A percentile compares a stretch with the other conserved stretches of the same genome.
These are phyloP conservation scores for Trichoderma polysporum DNA, from an alignment of 2,329 filamentous ascomycete genomes.

Conservation along the genomic window DNA sequence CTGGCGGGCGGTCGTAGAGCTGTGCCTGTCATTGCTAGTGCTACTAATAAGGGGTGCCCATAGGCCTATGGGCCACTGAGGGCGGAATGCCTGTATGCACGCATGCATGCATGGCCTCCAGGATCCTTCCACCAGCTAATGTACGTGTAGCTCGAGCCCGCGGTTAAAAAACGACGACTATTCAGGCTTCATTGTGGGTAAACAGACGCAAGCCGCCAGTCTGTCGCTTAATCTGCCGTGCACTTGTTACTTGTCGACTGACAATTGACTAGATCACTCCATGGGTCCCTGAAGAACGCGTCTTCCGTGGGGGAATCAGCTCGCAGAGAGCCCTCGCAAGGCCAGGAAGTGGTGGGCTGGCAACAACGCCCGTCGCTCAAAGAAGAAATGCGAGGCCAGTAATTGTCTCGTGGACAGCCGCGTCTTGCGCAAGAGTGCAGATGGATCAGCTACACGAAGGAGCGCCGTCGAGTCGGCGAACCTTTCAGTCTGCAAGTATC, in stretches of 20 bases:
- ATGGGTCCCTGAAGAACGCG: neutral
- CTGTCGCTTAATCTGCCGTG: slow-evolving; percentile 18
- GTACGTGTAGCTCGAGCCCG: slow-evolving; percentile 13
- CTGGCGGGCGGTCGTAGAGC: neutral
- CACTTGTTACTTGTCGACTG: neutral
- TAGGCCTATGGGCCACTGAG: neutral
- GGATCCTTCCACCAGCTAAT: slow-evolving; percentile 15
- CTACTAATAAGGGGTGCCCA: neutral
- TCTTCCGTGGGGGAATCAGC: slow-evolving; percentile 1
- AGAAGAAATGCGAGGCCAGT: slow-evolving; percentile 5
- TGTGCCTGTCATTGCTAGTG: neutral
- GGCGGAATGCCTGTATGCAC: neutral
- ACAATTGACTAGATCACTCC: neutral
- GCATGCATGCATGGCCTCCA: neutral
- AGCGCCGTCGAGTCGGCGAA: neutral
- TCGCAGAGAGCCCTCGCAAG: neutral
- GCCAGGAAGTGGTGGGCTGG: slow-evolving; percentile 3
- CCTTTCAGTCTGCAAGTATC: neutral
- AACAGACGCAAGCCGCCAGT: slow-evolving; percentile 20
- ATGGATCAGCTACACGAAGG: slow-evolving; percentile 5
- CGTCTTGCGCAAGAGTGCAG: slow-evolving; percentile 18
- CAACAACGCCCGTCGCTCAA: neutral
- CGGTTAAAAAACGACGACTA: slow-evolving; percentile 4
- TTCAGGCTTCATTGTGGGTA: slow-evolving; percentile 1
- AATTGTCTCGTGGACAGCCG: slow-evolving; percentile 12